Percentiles rank a stretch among this genome's conserved stretches.
Evolutionary conservation across 2,329 filamentous ascomycete species (phyloP).

Genomic region (Coniochaeta ligniaria): DNA sequence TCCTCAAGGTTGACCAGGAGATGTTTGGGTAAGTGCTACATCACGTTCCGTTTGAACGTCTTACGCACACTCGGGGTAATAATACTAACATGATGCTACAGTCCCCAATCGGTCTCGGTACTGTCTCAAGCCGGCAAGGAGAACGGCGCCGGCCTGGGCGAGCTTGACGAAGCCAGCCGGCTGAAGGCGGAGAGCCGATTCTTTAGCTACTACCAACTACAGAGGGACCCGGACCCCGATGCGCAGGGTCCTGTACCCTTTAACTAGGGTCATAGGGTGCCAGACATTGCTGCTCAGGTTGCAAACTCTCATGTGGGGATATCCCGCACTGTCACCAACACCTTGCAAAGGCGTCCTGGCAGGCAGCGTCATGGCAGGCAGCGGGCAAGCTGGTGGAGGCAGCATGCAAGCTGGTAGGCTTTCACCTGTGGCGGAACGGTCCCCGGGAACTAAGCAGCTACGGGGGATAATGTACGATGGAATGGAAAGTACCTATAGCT

Average conservation of each 20-base stretch:
- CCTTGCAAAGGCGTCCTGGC: too few species aligned
- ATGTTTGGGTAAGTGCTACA: slow-evolving; percentile 71
- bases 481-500: too few species aligned
- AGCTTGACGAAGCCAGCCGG: slow-evolving; percentile 43
- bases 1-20: slow-evolving; percentile 74
- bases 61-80: too few species aligned
- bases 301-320: not conserved
- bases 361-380: too few species aligned
- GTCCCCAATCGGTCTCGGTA: slow-evolving; percentile 38
- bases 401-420: too few species aligned
- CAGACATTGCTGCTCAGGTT: not conserved
- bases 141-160: slow-evolving; percentile 31
- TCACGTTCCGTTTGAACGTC: too few species aligned
- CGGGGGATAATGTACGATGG: too few species aligned
- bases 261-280: slow-evolving; percentile 26
- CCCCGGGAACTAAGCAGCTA: too few species aligned
- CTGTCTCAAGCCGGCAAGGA: slow-evolving; percentile 35
- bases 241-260: slow-evolving; percentile 45
- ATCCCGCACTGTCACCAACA: not conserved
- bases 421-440: too few species aligned
- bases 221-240: slow-evolving; percentile 36
- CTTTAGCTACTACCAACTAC: slow-evolving; percentile 45
- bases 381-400: too few species aligned
- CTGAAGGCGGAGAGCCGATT: slow-evolving; percentile 44
- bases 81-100: slow-evolving; percentile 14